These are phyloP conservation scores for Aspergillus terreus DNA, from an alignment of 2,329 filamentous ascomycete species.

Conservation along the genomic window DNA sequence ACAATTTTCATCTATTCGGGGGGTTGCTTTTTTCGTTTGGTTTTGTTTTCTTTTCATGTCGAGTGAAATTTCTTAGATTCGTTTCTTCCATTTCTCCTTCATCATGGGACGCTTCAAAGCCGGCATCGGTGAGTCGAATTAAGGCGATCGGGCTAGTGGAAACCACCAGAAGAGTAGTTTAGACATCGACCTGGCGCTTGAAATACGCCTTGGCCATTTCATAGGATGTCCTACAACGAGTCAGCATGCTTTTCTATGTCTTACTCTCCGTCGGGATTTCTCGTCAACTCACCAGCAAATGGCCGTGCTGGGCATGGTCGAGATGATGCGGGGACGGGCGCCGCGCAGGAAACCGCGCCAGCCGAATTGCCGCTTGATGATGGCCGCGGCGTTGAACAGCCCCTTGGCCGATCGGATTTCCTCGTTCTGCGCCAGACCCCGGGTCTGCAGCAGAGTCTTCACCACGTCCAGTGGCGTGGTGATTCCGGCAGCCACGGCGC, in stretches of 20 bases:
- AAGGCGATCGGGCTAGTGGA: constrained; percentile 12
- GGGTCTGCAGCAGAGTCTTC: constrained; percentile 93
- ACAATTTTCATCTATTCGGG: neutral
- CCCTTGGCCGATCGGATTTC: constrained; percentile 85
- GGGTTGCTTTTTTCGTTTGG: neutral
- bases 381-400: constrained; percentile 70
- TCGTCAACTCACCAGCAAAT: constrained; percentile 77
- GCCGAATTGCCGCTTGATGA: constrained; percentile 82
- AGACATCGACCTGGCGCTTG: constrained; percentile 41
- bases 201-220: constrained; percentile 68
- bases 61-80: neutral
- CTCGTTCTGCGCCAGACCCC: constrained; percentile 74
- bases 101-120: too few species aligned
- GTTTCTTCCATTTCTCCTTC: neutral
- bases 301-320: constrained; percentile 97
- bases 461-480: constrained; percentile 98
- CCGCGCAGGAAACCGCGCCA: constrained; percentile 88
- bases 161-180: constrained; percentile 7
- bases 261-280: too few species aligned
- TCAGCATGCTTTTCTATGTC: neutral
- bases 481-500: constrained; percentile 86
- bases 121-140: constrained; percentile 2
- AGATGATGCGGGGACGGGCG: constrained; percentile 83
- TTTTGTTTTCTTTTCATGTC: neutral
- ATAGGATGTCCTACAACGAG: constrained; percentile 54